Evolutionary conservation across 768 basidiomycete species (phyloP).

Genomic region (Pholiota conissans): DNA sequence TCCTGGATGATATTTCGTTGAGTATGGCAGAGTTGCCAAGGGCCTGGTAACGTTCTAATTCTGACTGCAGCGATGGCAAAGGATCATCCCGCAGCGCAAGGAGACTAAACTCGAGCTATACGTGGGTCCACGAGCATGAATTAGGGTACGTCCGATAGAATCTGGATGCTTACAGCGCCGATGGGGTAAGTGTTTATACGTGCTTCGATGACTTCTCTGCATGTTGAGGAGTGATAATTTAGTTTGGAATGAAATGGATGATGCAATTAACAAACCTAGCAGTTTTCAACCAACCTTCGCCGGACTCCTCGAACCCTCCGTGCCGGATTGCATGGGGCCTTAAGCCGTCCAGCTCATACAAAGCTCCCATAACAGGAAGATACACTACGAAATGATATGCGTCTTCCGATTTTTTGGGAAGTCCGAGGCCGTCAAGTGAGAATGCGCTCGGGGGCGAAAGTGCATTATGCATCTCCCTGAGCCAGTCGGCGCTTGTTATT

Average conservation of each 20-base stretch:
- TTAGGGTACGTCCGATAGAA: conserved; percentile 11
- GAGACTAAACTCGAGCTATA: conserved; percentile 88
- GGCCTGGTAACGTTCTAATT: conserved; percentile 50
- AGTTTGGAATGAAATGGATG: neutral
- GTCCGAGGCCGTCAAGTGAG: conserved; percentile 79
- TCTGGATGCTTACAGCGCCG: conserved; percentile 67
- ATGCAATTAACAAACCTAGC: conserved; percentile 56
- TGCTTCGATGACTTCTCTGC: conserved; percentile 79
- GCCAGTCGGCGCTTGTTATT: conserved; percentile 79
- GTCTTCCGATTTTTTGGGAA: conserved; percentile 68
- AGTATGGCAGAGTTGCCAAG: conserved; percentile 42
- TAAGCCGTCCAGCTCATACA: conserved; percentile 95
- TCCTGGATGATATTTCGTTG: conserved; percentile 52
- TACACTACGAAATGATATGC: conserved; percentile 98
- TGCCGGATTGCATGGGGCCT: conserved; percentile 80
- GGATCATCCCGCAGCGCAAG: conserved; percentile 86
- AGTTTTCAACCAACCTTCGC: conserved; percentile 81
- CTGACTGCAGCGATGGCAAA: conserved; percentile 62
- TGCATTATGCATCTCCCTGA: conserved; percentile 86
- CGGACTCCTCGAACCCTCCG: conserved; percentile 62
- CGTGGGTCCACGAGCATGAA: conserved; percentile 11
- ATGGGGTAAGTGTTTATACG: conserved; percentile 90
- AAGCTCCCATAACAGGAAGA: conserved; percentile 74
- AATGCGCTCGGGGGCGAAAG: conserved; percentile 90
- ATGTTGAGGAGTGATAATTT: conserved; percentile 19